Evolutionary conservation across 202 grass and related monocot species (phyloP), one percentile per base, ranked within the genome.

Genomic region (Hordeum pubiflorum): DNA sequence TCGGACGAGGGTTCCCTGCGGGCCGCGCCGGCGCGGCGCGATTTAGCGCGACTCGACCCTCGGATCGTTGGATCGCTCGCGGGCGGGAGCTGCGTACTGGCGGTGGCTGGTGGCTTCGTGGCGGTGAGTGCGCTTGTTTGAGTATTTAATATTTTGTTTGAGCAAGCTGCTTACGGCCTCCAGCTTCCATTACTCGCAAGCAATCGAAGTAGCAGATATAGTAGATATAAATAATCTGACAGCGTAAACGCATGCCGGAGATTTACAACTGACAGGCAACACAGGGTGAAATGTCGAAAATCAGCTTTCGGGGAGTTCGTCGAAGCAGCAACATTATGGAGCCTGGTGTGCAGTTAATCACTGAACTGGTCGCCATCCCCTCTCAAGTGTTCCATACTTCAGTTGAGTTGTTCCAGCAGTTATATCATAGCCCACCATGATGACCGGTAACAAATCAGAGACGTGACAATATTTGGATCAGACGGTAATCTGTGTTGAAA

Each of bases 1-100:
- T 48, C 23, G 79, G 56, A 0, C 38, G n/a, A 12, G 31, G n/a
- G 39, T 5, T 26, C 20, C 26, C 11, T 68, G 2, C 66, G 2
- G 67, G 12, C 67, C 6, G 67, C 38, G 65, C 46, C 15, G 46
- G 46, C 14, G 46, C 50, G 12, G 61, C 77, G 58, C 22, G 79
- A 82, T 72, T 87, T 10, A 20, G 15, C 43, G 37, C 50, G 10
- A 18, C 15, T 7, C 4, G 59, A 39, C 59, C 69, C 54, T 22
- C 60, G 75, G 75, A 79, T 81, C 64, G 72, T 24, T 34, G 77
- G 82, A 72, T 89, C 57, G 0, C 31, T 39, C 43, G 31, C 23
- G 40, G n/a, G 12, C 46, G 2, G 43, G 81, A 14, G 15, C 5
- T n/a, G n/a, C 22, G 31, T 12, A 12, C 37, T 23, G 50, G 26